Conservation (phyloP, 306 rosid genomes). For the Cucumis sativus region Cucumber_9930_V3 NC_026658.2:6348001-6348500, state of each 20-base stretch:
- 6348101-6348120: background rate
- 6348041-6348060: background rate
- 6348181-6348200: background rate
- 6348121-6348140: background rate
- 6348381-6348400: conserved; percentile 6
- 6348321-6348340: conserved; percentile 36
- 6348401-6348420: conserved; percentile 6
- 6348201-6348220: conserved; percentile 1
- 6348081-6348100: background rate
- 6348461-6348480: conserved; percentile 11
- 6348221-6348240: conserved; percentile 6
- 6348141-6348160: background rate
- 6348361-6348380: conserved; percentile 42
- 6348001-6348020: background rate
- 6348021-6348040: background rate
- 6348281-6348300: background rate
- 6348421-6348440: background rate
- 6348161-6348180: conserved; percentile 8
- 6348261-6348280: background rate
- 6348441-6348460: no score
- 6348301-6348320: conserved; percentile 12
- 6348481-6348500: conserved; percentile 17
- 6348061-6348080: background rate
- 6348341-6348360: conserved; percentile 43
- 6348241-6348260: conserved; percentile 6